A percentile compares a stretch with the other conserved stretches of the same genome.
Evolutionary conservation across 108 stramenopile species (phyloP).

Genomic region (Discostella stelligeroides): DNA sequence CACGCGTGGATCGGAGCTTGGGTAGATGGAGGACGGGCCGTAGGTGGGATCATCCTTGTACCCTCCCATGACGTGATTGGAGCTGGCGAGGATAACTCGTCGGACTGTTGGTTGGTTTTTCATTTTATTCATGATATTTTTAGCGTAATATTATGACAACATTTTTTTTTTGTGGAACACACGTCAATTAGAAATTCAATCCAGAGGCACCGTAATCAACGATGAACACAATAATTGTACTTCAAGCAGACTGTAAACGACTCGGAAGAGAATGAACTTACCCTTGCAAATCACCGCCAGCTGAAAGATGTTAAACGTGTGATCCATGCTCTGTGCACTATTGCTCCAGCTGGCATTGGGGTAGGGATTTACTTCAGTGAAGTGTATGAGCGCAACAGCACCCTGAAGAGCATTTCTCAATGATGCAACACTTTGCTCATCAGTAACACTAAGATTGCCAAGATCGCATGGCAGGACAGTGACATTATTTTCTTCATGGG

Average conservation of each 20-base stretch:
- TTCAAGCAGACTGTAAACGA: no score
- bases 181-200: no score
- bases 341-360: conserved; percentile 52
- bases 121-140: no score
- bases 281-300: conserved; percentile 24
- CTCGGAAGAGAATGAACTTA: no score
- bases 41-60: conserved; percentile 45
- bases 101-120: conserved; percentile 21
- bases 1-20: conserved; percentile 25
- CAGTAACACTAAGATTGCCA: conserved; percentile 20
- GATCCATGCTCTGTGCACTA: conserved; percentile 48
- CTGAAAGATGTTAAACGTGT: conserved; percentile 44
- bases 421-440: conserved; percentile 15
- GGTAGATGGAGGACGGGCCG: conserved; percentile 42
- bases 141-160: no score
- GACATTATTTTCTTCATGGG: conserved; percentile 34
- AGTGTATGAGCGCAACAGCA: conserved; percentile 42
- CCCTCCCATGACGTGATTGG: conserved; percentile 60
- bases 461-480: conserved; percentile 37
- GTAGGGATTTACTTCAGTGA: conserved; percentile 56
- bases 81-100: conserved; percentile 48
- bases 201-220: no score
- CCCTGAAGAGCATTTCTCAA: conserved; percentile 9
- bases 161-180: not conserved
- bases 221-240: no score